Evolutionary conservation across 352 stramenopile species (phyloP).

Genomic region (Phytophthora idaei): DNA sequence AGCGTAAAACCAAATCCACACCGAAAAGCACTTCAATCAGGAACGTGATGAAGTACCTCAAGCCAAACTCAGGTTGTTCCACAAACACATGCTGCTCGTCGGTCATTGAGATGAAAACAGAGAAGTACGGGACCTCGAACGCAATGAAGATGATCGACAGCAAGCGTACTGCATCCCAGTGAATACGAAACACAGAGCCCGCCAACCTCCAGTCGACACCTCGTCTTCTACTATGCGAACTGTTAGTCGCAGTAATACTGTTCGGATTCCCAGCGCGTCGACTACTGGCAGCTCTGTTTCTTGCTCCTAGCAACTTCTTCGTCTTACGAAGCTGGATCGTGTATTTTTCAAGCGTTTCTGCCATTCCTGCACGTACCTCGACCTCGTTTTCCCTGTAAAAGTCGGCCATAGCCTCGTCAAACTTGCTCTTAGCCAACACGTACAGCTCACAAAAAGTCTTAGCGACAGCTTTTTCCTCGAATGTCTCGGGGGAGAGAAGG

Average conservation of each 20-base stretch:
- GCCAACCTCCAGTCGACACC: conserved; percentile 46
- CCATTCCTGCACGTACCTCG: conserved; percentile 44
- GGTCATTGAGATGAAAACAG: conserved; percentile 64
- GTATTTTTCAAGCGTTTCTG: conserved; percentile 53
- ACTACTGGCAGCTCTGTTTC: conserved; percentile 24
- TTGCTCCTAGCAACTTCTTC: conserved; percentile 72
- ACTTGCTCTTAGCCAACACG: conserved; percentile 63
- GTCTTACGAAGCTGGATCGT: conserved; percentile 71
- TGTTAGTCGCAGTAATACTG: conserved; percentile 4
- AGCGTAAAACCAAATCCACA: conserved; percentile 51
- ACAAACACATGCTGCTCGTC: conserved; percentile 56
- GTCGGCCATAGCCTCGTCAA: conserved; percentile 56
- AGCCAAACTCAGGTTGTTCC: conserved; percentile 35
- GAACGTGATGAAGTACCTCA: conserved; percentile 43
- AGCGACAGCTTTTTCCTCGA: conserved; percentile 54
- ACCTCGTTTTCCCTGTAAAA: conserved; percentile 51
- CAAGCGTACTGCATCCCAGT: conserved; percentile 57
- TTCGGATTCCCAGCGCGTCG: neutral
- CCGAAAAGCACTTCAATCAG: conserved; percentile 62
- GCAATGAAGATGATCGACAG: conserved; percentile 54
- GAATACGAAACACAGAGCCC: conserved; percentile 54
- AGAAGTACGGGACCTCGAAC: conserved; percentile 77
- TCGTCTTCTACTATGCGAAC: neutral
- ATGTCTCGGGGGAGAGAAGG: conserved; percentile 47
- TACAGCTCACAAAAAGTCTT: conserved; percentile 87